phyloP scores from a whole-genome alignment of 1,139 yeast species.

The Sugiyamaella neomexicana region DNA sequence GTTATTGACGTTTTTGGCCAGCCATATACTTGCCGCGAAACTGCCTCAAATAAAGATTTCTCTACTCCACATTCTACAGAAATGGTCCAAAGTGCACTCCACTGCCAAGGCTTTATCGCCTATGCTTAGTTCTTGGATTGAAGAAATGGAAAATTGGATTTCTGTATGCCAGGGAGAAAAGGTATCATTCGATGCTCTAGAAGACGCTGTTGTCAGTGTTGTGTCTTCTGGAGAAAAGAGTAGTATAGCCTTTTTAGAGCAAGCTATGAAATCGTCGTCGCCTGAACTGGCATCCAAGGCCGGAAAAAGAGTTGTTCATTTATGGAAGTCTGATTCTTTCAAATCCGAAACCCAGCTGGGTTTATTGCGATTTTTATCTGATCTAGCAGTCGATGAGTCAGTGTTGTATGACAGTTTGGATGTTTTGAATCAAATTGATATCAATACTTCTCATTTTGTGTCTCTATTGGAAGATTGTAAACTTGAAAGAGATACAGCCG shows the following conservation, averaged over 20 bases:
- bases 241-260: conserved; percentile 63
- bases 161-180: conserved; percentile 50
- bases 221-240: conserved; percentile 58
- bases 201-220: conserved; percentile 53
- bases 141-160: conserved; percentile 48
- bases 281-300: conserved; percentile 55
- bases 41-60: conserved; percentile 49
- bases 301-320: conserved; percentile 51
- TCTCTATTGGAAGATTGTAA: conserved; percentile 54
- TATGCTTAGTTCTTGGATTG: conserved; percentile 45
- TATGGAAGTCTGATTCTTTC: conserved; percentile 51
- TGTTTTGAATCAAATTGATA: conserved; percentile 50
- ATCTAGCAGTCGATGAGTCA: conserved; percentile 48
- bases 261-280: conserved; percentile 46
- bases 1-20: conserved; percentile 49
- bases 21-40: conserved; percentile 49
- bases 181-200: conserved; percentile 54
- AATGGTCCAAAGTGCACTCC: conserved; percentile 42
- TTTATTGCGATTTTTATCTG: conserved; percentile 61
- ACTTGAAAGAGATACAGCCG: conserved; percentile 40
- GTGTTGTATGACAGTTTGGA: conserved; percentile 58
- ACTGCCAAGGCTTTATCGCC: conserved; percentile 31
- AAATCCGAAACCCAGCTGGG: conserved; percentile 58
- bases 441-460: conserved; percentile 51
- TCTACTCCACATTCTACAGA: conserved; percentile 42